Evolutionary conservation across 768 basidiomycete species (phyloP).

Genomic region (Mrakia gelida): DNA sequence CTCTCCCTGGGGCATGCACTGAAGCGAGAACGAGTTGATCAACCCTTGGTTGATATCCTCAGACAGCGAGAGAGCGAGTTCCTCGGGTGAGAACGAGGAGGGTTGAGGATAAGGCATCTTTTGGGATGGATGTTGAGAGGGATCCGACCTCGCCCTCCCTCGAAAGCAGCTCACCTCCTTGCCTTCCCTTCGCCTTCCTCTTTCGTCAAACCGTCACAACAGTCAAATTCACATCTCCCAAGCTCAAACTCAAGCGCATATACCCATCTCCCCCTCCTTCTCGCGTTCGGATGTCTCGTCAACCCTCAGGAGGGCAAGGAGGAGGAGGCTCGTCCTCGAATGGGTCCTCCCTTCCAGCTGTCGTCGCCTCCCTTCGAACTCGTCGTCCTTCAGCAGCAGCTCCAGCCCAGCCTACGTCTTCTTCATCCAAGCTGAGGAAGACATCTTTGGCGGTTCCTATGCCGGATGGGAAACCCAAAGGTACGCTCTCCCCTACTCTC

Average conservation of each 20-base stretch:
- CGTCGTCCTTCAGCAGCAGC: slow-evolving; percentile 24
- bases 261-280: neutral
- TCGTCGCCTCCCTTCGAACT: slow-evolving; percentile 16
- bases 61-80: neutral
- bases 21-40: slow-evolving; percentile 11
- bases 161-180: neutral
- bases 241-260: neutral
- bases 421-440: neutral
- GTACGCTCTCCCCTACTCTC: too few relatives aligned
- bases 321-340: slow-evolving; percentile 5
- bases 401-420: neutral
- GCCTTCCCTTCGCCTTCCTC: neutral
- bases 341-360: neutral
- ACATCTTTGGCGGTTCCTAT: neutral
- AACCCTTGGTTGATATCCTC: slow-evolving; percentile 7
- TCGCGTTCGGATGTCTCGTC: slow-evolving; percentile 4
- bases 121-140: neutral
- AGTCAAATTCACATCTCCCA: too few relatives aligned
- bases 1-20: neutral
- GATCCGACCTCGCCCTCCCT: too few relatives aligned
- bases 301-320: neutral
- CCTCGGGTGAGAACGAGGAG: neutral
- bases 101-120: neutral
- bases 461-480: slow-evolving; percentile 6
- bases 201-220: too few relatives aligned